Evolutionary conservation across 495 filamentous ascomycete species (phyloP).

Genomic region (Trichodelitschia bisporula): DNA sequence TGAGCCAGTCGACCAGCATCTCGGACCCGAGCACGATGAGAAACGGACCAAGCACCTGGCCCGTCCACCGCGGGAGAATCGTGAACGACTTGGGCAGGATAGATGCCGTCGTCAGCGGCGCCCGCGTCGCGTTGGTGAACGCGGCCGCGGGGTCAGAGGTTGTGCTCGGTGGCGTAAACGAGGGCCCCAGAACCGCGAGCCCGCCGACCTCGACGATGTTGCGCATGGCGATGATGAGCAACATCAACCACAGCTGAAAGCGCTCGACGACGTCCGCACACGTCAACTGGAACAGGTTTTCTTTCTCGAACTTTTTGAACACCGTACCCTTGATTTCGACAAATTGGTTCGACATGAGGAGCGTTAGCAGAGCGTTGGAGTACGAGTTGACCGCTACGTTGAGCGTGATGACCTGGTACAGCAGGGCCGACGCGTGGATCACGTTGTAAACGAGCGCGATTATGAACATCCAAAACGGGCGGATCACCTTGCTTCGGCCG

Average conservation of each 20-base stretch:
- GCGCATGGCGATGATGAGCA: constrained; percentile 80
- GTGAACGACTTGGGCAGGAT: constrained; percentile 73
- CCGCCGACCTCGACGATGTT: constrained; percentile 90
- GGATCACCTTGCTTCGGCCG: constrained; percentile 76
- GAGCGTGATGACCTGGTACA: constrained; percentile 91
- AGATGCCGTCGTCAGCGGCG: constrained; percentile 26
- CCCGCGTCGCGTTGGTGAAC: constrained; percentile 20
- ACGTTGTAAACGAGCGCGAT: constrained; percentile 73
- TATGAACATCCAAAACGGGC: constrained; percentile 77
- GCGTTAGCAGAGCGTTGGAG: constrained; percentile 79
- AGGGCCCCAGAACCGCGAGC: constrained; percentile 11
- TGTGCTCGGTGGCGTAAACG: neutral
- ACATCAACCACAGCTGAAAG: constrained; percentile 93
- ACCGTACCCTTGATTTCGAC: constrained; percentile 96
- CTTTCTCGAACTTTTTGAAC: constrained; percentile 94
- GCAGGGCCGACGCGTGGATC: constrained; percentile 61
- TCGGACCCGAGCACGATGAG: constrained; percentile 82
- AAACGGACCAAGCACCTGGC: constrained; percentile 77
- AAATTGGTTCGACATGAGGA: constrained; percentile 86
- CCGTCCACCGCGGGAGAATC: constrained; percentile 65
- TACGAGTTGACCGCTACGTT: constrained; percentile 98
- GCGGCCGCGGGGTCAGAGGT: constrained; percentile 9
- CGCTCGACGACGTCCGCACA: constrained; percentile 93
- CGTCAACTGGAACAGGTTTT: constrained; percentile 88
- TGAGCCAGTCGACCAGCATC: constrained; percentile 93